Conservation (phyloP, 2,329 filamentous ascomycete species). For the Cercospora sojina region DNA sequence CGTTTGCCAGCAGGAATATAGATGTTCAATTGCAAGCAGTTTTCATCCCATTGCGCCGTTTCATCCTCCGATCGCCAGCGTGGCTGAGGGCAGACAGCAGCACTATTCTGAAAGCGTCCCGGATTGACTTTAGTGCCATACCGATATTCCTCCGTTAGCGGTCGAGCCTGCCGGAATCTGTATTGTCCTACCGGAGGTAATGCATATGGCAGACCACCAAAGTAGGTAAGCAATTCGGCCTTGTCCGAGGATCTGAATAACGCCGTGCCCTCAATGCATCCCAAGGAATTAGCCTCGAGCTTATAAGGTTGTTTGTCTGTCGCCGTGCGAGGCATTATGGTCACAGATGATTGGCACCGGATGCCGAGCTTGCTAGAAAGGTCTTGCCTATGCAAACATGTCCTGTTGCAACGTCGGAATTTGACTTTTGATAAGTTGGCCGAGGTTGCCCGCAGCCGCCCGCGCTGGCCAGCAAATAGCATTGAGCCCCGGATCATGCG, state of each 20-base stretch:
- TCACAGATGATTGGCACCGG: background rate
- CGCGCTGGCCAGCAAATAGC: background rate
- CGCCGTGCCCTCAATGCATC: slow-evolving; percentile 52
- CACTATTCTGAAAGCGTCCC: slow-evolving; percentile 45
- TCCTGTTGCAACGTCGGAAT: background rate
- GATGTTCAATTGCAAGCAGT: slow-evolving; percentile 57
- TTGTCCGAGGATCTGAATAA: slow-evolving; percentile 35
- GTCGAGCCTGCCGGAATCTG: slow-evolving; percentile 52
- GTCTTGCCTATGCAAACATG: background rate
- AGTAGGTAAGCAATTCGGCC: slow-evolving; percentile 49
- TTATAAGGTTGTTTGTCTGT: slow-evolving; percentile 28
- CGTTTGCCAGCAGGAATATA: slow-evolving; percentile 54
- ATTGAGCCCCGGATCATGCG: background rate
- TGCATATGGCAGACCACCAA: slow-evolving; percentile 57
- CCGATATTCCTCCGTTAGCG: slow-evolving; percentile 49
- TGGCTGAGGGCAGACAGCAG: slow-evolving; percentile 54
- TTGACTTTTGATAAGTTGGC: background rate
- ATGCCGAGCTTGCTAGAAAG: background rate
- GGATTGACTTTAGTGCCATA: slow-evolving; percentile 54
- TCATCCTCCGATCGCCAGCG: slow-evolving; percentile 29
- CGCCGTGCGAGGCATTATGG: background rate
- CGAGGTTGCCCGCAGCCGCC: background rate
- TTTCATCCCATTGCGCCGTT: slow-evolving; percentile 47
- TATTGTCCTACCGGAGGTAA: slow-evolving; percentile 50
- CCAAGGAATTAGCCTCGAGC: slow-evolving; percentile 45